Evolutionary conservation across 1,139 yeast species (phyloP), one percentile per base, ranked within the genome.

Genomic region (Pichia sorboxylosa): DNA sequence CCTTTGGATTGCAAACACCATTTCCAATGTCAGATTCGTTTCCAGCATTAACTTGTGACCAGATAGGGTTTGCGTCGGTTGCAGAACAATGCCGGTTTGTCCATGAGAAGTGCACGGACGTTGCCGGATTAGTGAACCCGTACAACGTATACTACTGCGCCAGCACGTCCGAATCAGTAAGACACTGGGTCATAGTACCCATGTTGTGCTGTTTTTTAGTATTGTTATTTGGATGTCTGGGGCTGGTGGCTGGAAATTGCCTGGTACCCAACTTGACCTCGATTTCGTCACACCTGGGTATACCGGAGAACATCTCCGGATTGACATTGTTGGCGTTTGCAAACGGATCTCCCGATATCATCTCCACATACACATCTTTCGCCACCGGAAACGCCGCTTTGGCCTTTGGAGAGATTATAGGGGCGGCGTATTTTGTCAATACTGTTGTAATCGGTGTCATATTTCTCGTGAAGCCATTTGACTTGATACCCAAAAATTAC

Each of bases 241-340:
- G 77, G 0, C 37, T 63, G 11, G 65, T 73, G 0, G 76, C 78
- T 1, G 64, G 74, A 14, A 71, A 69, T 31, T 69, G 57, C 42
- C 50, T 72, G 15, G 69, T 77, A 35, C 75, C 77, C 4, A 72
- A 71, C 41, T 48, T 73, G 20, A 64, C 69, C 42, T 58, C 71
- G 17, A 63, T 72, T 7, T 63, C 77, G 27, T 59, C 58, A 34
- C 56, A 56, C 32, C 50, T 71, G 20, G 52, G 57, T 25, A 51
- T 72, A n/a, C 67, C 73, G 4, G 77, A 72, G 35, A 69, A 68
- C 43, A 52, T 73, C 29, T 71, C 78, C 0, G 80, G 80, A 0
- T 54, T 72, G 36, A 72, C 79, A 0, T 51, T 73, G 24, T 51
- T 73, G 40, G 78, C 78, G 2, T 59, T 72, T 45, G 80, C 79